Percentiles rank a stretch among this genome's conserved stretches.
Evolutionary conservation across 768 basidiomycete species (phyloP).

Genomic region (Phaeotremella skinneri): DNA sequence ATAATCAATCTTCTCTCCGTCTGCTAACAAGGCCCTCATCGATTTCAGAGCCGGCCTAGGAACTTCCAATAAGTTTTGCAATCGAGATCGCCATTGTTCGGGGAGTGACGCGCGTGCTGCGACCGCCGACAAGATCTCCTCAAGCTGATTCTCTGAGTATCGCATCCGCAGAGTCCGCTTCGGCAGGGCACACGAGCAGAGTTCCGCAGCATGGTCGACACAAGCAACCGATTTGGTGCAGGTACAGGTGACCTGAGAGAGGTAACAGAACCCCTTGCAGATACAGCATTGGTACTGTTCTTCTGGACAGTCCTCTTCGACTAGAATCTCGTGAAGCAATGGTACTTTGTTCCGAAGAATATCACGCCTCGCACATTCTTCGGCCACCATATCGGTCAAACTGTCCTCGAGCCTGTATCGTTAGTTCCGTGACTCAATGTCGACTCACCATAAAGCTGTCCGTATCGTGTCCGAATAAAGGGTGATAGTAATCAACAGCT

Average conservation of each 20-base stretch:
- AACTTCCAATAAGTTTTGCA: conserved; percentile 68
- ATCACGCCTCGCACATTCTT: conserved; percentile 70
- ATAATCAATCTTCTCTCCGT: conserved; percentile 82
- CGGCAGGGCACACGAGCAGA: conserved; percentile 66
- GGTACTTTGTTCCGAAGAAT: conserved; percentile 58
- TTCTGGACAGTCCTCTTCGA: conserved; percentile 77
- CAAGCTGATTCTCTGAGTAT: conserved; percentile 73
- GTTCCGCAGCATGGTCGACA: conserved; percentile 72
- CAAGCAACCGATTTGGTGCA: conserved; percentile 77
- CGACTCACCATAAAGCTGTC: conserved; percentile 81
- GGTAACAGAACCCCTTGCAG: conserved; percentile 93
- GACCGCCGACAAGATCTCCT: conserved; percentile 65
- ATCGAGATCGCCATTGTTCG: conserved; percentile 68
- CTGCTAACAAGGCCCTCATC: conserved; percentile 75
- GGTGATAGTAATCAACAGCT: conserved; percentile 95
- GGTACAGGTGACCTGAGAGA: conserved; percentile 82
- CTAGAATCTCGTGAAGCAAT: conserved; percentile 66
- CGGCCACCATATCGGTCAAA: conserved; percentile 81
- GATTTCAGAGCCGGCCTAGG: conserved; percentile 71
- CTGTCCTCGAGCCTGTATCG: conserved; percentile 71
- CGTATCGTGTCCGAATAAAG: conserved; percentile 87
- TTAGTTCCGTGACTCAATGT: neutral
- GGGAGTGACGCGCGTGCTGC: conserved; percentile 72
- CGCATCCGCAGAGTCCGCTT: conserved; percentile 71
- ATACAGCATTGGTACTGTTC: conserved; percentile 92